Evolutionary conservation across 805 yeast species (phyloP).

Genomic region (Jamesozyma hellenica): DNA sequence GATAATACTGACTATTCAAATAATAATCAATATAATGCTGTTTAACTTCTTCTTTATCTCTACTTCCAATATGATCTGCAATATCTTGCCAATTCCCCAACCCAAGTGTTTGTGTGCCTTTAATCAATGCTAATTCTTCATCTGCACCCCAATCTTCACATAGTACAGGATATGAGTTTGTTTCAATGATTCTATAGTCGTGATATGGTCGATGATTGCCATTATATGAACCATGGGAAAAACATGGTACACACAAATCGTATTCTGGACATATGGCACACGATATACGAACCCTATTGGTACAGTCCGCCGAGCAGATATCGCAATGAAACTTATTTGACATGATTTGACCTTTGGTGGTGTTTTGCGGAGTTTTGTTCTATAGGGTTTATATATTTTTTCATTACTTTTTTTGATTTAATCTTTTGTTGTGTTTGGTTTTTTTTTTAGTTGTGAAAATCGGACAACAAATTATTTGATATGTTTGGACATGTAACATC

Average conservation of each 20-base stretch:
- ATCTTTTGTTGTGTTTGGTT: no score
- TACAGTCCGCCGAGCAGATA: constrained; percentile 92
- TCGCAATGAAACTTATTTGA: constrained; percentile 76
- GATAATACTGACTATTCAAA: constrained; percentile 61
- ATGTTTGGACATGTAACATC: no score
- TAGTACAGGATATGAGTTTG: constrained; percentile 88
- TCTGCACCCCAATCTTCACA: constrained; percentile 96
- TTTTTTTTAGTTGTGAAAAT: no score
- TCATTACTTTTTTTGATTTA: no score
- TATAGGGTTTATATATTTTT: no score
- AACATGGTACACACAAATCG: constrained; percentile 96
- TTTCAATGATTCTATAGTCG: constrained; percentile 84
- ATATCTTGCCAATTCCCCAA: constrained; percentile 97
- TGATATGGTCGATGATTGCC: constrained; percentile 92
- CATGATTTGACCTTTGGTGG: constrained; percentile 10
- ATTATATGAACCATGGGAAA: constrained; percentile 69
- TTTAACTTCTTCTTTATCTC: constrained; percentile 86
- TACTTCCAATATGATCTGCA: constrained; percentile 89
- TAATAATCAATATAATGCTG: constrained; percentile 70
- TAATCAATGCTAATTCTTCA: constrained; percentile 80
- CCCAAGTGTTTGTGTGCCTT: constrained; percentile 86
- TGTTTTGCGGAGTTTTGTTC: no score
- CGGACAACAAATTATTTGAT: no score
- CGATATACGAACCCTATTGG: constrained; percentile 77
- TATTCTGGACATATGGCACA: constrained; percentile 92